Conservation (phyloP, 768 basidiomycete species). For the Paxillus involutus region DNA sequence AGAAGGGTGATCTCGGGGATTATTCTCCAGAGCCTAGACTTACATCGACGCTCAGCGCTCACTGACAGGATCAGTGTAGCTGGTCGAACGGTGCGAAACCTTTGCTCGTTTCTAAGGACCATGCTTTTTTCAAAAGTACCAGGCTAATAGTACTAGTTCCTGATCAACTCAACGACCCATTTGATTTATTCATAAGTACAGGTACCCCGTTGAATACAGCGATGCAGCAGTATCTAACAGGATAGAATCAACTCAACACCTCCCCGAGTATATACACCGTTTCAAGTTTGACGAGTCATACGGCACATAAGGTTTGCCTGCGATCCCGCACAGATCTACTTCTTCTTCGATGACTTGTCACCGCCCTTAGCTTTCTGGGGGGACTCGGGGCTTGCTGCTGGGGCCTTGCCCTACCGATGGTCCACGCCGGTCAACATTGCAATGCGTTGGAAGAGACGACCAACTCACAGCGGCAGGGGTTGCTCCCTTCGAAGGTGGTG, state of each 20-base stretch:
- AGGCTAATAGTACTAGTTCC: too few species aligned
- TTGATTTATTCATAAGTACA: not conserved
- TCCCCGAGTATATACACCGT: not conserved
- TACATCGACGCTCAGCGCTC: too few species aligned
- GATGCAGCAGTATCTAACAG: not conserved
- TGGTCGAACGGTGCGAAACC: not conserved
- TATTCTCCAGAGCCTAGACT: too few species aligned
- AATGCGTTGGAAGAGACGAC: not conserved
- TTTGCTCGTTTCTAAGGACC: not conserved
- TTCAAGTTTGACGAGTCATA: constrained; percentile 1
- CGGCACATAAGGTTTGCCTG: not conserved
- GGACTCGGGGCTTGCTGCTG: constrained; percentile 22
- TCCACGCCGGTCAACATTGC: not conserved
- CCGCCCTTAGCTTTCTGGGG: constrained; percentile 27
- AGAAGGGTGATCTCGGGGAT: too few species aligned
- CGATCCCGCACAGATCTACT: constrained; percentile 12
- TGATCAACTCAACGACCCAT: not conserved
- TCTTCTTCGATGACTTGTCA: constrained; percentile 30
- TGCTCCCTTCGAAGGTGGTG: constrained; percentile 21
- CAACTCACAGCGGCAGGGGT: constrained; percentile 17
- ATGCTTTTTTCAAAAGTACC: too few species aligned
- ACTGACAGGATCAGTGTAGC: too few species aligned
- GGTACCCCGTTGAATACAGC: not conserved
- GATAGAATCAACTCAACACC: not conserved
- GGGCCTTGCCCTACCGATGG: constrained; percentile 18